These are phyloP conservation scores for Ophiostoma sp. DNA, from an alignment of 2,329 filamentous ascomycete species.

Conservation along the genomic window DNA sequence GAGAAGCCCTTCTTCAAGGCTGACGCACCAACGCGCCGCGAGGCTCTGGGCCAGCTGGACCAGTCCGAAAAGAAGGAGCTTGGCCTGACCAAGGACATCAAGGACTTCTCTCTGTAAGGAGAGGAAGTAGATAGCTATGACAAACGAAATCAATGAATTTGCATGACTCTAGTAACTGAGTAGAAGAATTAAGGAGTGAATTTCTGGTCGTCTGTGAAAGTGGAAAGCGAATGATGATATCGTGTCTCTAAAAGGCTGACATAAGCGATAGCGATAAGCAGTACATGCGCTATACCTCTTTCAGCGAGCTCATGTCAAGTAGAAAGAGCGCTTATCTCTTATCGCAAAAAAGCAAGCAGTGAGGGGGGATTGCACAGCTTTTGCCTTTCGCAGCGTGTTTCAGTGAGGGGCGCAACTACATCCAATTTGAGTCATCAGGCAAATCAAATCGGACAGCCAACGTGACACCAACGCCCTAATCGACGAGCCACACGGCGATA, in stretches of 20 bases:
- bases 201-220: no score
- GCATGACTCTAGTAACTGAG: background rate
- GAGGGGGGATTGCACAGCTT: slow-evolving; percentile 15
- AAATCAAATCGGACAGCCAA: background rate
- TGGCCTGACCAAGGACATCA: slow-evolving; percentile 22
- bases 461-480: slow-evolving; percentile 2
- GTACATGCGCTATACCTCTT: slow-evolving; percentile 11
- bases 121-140: background rate
- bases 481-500: background rate
- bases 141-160: background rate
- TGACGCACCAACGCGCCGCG: slow-evolving; percentile 58
- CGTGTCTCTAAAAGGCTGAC: background rate
- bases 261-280: background rate
- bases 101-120: slow-evolving; percentile 23
- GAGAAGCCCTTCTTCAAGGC: slow-evolving; percentile 66
- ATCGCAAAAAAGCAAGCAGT: slow-evolving; percentile 14
- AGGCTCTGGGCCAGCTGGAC: slow-evolving; percentile 60
- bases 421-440: slow-evolving; percentile 18
- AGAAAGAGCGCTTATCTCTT: slow-evolving; percentile 18
- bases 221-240: background rate
- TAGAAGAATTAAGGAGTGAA: no score
- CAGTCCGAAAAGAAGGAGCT: slow-evolving; percentile 41
- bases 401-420: slow-evolving; percentile 12
- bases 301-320: slow-evolving; percentile 13
- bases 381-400: slow-evolving; percentile 13